Base-by-base conservation (phyloP, 208 protist species). In the Wallacemonas sp. region DNA sequence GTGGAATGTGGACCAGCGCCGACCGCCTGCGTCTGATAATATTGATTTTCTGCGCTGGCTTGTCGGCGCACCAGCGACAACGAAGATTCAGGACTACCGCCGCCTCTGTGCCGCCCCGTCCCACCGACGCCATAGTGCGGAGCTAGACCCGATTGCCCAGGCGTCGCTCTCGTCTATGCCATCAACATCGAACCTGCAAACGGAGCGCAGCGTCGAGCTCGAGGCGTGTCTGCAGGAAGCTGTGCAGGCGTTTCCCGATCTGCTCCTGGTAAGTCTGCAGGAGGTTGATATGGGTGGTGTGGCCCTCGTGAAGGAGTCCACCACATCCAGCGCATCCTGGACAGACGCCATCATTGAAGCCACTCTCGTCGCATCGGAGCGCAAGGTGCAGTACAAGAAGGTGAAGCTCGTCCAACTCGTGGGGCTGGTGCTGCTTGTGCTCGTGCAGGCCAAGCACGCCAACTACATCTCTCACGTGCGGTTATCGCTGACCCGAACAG, bases 231-330 rank as follows among this genome's bases (percentile, higher is more conserved):
- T 70, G 63, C 45, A 62, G 56, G 41, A 33, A 36, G 30, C 82
- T 2, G 59, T 82, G 45, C 42, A 41, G 17, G 73, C 78, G 31
- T 87, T 95, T 31, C 87, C 90, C 1, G 90, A 95, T 49, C 19
- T 96, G 44, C 44, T 96, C 19, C 62, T 92, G 27, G 77, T 93
- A 33, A 91, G 75, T 41, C 72, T 96, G 44, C 90, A 96, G 61
- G 90, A 96, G 71, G 85, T 94, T 0, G 90, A 94, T 60, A 93
- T 94, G 86, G 79, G 85, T 0, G 81, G 84, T 1, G 65, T 82
- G 24, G 90, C 85, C 22, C 72, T 96, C 3, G 76, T 96, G 66
- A 61, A 62, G 31, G 87, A 96, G 66, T 70, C 68, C n/a, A 94
- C 87, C 26, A 64, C 80, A 62, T 75, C 72, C 2, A 78, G 83